Evolutionary conservation across 2,329 filamentous ascomycete species (phyloP).

Genomic region (Talaromyces sp.): DNA sequence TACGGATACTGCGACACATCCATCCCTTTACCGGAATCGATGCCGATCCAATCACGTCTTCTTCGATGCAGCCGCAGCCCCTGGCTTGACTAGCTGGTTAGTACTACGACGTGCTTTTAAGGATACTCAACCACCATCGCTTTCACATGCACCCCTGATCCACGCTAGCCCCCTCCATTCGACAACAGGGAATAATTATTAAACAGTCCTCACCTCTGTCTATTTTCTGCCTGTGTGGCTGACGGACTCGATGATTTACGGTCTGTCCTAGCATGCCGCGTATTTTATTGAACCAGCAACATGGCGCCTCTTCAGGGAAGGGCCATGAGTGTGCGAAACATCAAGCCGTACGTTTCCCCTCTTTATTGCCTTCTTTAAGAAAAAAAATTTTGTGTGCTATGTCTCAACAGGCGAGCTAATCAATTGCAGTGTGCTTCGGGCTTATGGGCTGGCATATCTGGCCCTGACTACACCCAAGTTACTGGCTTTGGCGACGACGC

Average conservation of each 20-base stretch:
- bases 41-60: not conserved
- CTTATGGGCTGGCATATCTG: conserved; percentile 46
- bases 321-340: conserved; percentile 12
- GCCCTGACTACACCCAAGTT: conserved; percentile 44
- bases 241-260: not conserved
- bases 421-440: conserved; percentile 34
- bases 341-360: conserved; percentile 31
- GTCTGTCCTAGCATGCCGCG: not conserved
- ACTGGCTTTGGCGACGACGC: conserved; percentile 31
- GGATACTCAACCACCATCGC: not conserved
- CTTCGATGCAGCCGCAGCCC: not conserved
- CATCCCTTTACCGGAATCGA: not conserved
- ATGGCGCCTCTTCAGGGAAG: conserved; percentile 8
- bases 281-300: conserved; percentile 1
- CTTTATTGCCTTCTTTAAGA: not conserved
- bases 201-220: not conserved
- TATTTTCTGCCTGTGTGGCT: not conserved
- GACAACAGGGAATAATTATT: not conserved
- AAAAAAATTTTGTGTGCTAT: not conserved
- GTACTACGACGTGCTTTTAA: not conserved
- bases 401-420: not conserved
- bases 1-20: not conserved
- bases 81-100: not conserved
- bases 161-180: not conserved
- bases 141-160: not conserved